These are phyloP conservation scores for Akanthomyces lecanii DNA, from an alignment of 2,329 filamentous ascomycete species.

Conservation along the genomic window DNA sequence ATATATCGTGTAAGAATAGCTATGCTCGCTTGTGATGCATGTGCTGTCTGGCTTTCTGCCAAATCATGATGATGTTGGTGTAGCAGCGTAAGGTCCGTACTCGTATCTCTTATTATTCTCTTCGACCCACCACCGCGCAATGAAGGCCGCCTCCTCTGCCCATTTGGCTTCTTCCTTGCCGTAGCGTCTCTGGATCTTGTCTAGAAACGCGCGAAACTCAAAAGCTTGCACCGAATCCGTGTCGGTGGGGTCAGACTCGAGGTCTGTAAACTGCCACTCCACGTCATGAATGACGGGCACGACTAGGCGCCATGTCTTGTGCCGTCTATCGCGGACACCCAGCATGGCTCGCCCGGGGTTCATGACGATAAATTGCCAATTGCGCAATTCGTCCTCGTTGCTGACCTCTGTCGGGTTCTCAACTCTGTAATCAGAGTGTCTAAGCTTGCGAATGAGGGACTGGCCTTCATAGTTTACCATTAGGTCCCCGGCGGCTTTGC, in stretches of 20 bases:
- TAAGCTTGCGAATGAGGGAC: slow-evolving; percentile 29
- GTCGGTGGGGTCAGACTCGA: slow-evolving; percentile 14
- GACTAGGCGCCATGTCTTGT: slow-evolving; percentile 24
- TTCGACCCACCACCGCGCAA: slow-evolving; percentile 34
- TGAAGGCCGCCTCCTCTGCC: slow-evolving; percentile 29
- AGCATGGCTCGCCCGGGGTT: slow-evolving; percentile 25
- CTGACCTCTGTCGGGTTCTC: slow-evolving; percentile 13
- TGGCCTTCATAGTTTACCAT: slow-evolving; percentile 33
- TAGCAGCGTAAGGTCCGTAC: slow-evolving; percentile 22
- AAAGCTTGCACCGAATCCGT: slow-evolving; percentile 14
- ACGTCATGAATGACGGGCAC: slow-evolving; percentile 24
- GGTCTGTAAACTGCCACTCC: slow-evolving; percentile 16
- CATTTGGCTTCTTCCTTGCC: slow-evolving; percentile 1
- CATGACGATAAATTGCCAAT: slow-evolving; percentile 26
- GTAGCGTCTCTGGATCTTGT: not conserved
- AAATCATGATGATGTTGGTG: not conserved
- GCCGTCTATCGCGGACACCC: slow-evolving; percentile 21
- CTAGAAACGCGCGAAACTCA: slow-evolving; percentile 7
- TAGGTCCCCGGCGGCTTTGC: slow-evolving; percentile 27
- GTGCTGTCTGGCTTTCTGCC: not conserved
- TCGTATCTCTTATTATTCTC: slow-evolving; percentile 35
- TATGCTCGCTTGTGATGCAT: slow-evolving; percentile 14
- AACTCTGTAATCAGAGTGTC: not conserved
- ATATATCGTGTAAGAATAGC: not conserved
- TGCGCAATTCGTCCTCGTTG: slow-evolving; percentile 20